Base-by-base conservation (phyloP, 2,329 filamentous ascomycete genomes). In the Monilinia aucupariae region DNA sequence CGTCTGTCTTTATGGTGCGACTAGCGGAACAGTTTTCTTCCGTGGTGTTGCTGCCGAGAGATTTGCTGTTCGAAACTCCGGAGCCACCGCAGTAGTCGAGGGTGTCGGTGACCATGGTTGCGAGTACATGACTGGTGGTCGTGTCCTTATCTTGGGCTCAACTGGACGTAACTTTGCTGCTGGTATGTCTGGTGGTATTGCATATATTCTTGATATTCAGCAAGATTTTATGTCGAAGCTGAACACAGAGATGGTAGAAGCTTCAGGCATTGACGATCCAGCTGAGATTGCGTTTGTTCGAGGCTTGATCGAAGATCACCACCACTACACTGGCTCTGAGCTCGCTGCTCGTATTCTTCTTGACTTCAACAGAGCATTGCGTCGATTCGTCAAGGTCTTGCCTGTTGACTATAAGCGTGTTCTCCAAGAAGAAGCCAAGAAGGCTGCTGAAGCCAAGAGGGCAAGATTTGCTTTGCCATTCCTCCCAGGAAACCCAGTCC, bases 51-150 rank as follows among this genome's bases (percentile, higher is more conserved):
- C 93, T 73, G 93, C 93, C 49, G 93, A 97, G 81, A 90, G 93
- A 73, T 97, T 97, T 76, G 92, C 92, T 66, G 93, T 97, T 68
- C 89, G 93, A 70, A 97, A 97, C 81, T 97, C 93, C 1, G 93
- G 93, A 78, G 93, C 91, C 58, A 96, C 88, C 34, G 92, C 93
- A n/a, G 90, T 97, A 68, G 92, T 97, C 66, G 93, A 97, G 78
- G 93, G 93, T 78, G 85, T 96, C 68, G 93, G 93, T 81, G 93
- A 97, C 76, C 93, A 97, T 75, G 90, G 91, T 67, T 97, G 92
- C 75, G 93, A 97, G 82, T 97, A 97, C 84, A 97, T 97, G 93
- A 97, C 93, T 72, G 93, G 93, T 75, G 93, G 93, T 74, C 91
- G 92, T 74, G 82, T 97, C 58, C 80, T 97, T 68, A 84, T 96